Evolutionary conservation across 306 rosid species (phyloP), one percentile per base, ranked within the genome.

Genomic region (Dalbergia oliveri): DNA sequence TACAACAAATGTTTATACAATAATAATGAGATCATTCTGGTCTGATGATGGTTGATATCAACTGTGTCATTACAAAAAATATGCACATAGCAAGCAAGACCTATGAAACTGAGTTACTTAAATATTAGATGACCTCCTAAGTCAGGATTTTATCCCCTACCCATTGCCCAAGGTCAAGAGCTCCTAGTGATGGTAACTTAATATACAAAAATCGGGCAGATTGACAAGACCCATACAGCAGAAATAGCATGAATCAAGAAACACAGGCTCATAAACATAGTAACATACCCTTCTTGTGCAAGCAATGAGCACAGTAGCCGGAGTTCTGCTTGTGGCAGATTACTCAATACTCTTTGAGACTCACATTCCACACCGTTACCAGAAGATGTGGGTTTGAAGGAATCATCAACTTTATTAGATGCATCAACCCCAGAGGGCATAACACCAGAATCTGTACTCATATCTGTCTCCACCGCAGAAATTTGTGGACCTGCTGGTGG

Each of bases 261-360:
- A 34, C 81, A 73, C 8, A 74, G 75, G 77, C 56, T 62, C 8
- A 67, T 35, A 39, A 16, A 16, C 31, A 26, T 26, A 26, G 31
- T 26, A 26, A 26, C 90, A 84, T 96, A 96, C 99, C 99, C 99
- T 91, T 96, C 99, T 79, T 91, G 91, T 72, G 97, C 99, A 79
- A 96, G 98, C 84, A 96, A 83, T 49, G 99, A 93, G 84, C 99
- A 91, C 62, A 96, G 85, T 73, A 96, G 97, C 62, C 91, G 89
- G 70, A 96, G 98, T 84, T 96, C 99, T 31, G 91, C 83, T 77
- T 93, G 89, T 9, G 97, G 99, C 51, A 96, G 89, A 83, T 79
- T 88, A 72, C 81, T 86, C 78, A 93, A 82, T 72, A 93, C 88
- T 51, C 76, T 83, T 19, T 80, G 90, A 72, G 86, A 79, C 65